Conservation (phyloP, 2,329 filamentous ascomycete species). For the Metarhizium brunneum region DNA sequence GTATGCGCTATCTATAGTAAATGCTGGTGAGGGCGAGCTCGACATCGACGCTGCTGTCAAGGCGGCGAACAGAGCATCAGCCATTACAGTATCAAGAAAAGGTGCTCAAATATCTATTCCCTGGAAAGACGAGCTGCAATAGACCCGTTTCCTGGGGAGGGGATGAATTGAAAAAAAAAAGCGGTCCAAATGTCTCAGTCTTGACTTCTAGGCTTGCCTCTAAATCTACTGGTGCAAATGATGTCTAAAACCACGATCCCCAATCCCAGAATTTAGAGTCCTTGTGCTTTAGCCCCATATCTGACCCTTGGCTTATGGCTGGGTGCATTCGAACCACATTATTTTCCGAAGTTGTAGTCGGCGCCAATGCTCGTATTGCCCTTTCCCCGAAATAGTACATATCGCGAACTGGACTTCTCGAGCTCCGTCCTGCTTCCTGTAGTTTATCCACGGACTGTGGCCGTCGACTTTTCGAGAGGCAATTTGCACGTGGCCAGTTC, state of each 20-base stretch:
- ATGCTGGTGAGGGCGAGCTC: conserved; percentile 26
- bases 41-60: conserved; percentile 46
- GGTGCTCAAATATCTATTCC: conserved; percentile 35
- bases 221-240: neutral
- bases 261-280: conserved; percentile 14
- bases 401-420: conserved; percentile 1
- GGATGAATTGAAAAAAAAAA: conserved; percentile 6
- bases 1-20: conserved; percentile 68
- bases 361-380: conserved; percentile 3
- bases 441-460: neutral
- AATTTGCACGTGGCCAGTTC: neutral
- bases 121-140: conserved; percentile 32
- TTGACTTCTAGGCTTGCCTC: neutral
- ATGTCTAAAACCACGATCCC: conserved; percentile 20
- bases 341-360: neutral
- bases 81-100: conserved; percentile 31
- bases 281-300: conserved; percentile 11
- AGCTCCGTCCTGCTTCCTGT: neutral
- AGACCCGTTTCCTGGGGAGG: conserved; percentile 9
- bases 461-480: neutral
- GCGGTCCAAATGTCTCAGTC: neutral
- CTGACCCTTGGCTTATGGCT: neutral
- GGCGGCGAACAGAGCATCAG: conserved; percentile 42
- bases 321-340: neutral
- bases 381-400: conserved; percentile 8